Conservation (phyloP, 805 yeast genomes). For the Kodamaea kakaduensis region DNA sequence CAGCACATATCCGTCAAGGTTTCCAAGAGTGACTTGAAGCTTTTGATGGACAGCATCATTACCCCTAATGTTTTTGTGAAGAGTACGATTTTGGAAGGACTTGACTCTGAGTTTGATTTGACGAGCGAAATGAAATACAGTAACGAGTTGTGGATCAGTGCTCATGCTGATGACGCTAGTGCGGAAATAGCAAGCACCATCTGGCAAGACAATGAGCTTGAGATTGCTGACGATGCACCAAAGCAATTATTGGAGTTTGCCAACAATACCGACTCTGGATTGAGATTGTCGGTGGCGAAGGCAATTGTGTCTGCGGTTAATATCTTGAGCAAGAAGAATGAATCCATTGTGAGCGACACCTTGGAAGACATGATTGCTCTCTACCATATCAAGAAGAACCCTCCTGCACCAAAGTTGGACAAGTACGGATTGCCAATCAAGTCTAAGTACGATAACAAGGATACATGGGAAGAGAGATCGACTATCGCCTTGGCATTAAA, state of each 20-base stretch:
- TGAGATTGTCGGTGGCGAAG: conserved; percentile 69
- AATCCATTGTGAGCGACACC: conserved; percentile 25
- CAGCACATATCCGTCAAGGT: conserved; percentile 70
- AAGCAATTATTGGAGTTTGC: conserved; percentile 46
- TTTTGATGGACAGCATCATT: conserved; percentile 54
- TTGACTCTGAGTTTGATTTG: conserved; percentile 79
- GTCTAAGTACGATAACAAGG: conserved; percentile 56
- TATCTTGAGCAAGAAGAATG: conserved; percentile 22
- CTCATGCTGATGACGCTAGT: conserved; percentile 68
- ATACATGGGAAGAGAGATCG: conserved; percentile 80
- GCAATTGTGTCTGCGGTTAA: conserved; percentile 61
- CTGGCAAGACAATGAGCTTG: conserved; percentile 75
- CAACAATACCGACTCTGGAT: conserved; percentile 55
- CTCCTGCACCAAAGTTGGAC: conserved; percentile 75
- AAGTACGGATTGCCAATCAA: conserved; percentile 75
- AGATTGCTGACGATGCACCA: conserved; percentile 44
- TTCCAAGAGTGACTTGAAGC: conserved; percentile 50
- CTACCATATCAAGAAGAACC: conserved; percentile 59
- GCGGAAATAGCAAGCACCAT: conserved; percentile 70
- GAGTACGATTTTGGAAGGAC: conserved; percentile 70
- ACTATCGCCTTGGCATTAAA: conserved; percentile 72
- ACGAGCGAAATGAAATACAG: conserved; percentile 45
- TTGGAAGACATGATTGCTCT: conserved; percentile 47
- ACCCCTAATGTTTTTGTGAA: conserved; percentile 70
- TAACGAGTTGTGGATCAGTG: conserved; percentile 73